These are phyloP conservation scores for Phytopythium boreale DNA, from an alignment of 352 stramenopile species.

Conservation along the genomic window DNA sequence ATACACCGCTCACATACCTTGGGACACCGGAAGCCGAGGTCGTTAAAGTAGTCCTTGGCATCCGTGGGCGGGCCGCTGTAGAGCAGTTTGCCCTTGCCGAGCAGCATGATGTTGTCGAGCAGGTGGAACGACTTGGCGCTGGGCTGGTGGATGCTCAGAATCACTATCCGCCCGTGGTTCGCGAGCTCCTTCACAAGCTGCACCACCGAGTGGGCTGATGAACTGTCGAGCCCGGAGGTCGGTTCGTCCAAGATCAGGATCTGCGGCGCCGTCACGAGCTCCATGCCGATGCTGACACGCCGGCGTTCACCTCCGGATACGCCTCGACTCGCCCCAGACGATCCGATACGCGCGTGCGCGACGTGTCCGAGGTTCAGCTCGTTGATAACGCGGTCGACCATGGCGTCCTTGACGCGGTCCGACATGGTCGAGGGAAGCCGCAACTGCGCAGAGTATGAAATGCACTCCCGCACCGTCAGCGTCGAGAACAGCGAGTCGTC, in stretches of 20 bases:
- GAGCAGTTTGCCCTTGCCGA: slow-evolving; percentile 77
- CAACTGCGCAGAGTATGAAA: slow-evolving; percentile 80
- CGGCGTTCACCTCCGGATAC: slow-evolving; percentile 93
- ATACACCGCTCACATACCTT: slow-evolving; percentile 25
- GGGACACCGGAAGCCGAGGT: slow-evolving; percentile 64
- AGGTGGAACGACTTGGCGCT: slow-evolving; percentile 88
- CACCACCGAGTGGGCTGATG: slow-evolving; percentile 88
- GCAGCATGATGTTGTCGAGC: slow-evolving; percentile 89
- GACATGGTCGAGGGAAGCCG: slow-evolving; percentile 50
- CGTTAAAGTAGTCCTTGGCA: slow-evolving; percentile 56
- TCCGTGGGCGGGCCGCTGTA: slow-evolving; percentile 52
- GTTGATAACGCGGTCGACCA: slow-evolving; percentile 67
- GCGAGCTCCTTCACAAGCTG: slow-evolving; percentile 86
- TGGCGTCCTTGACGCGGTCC: slow-evolving; percentile 50
- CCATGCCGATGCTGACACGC: slow-evolving; percentile 91
- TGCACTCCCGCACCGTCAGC: slow-evolving; percentile 82
- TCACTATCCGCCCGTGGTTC: slow-evolving; percentile 69
- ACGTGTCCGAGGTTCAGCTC: slow-evolving; percentile 77
- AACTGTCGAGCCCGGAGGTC: slow-evolving; percentile 91
- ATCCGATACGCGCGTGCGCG: slow-evolving; percentile 53
- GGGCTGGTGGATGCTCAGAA: slow-evolving; percentile 89
- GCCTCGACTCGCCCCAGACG: slow-evolving; percentile 57
- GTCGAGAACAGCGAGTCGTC: slow-evolving; percentile 81
- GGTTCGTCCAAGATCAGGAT: slow-evolving; percentile 91
- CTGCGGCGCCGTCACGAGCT: slow-evolving; percentile 89